Base-by-base conservation (phyloP, 306 rosid genomes). In the Rubus parviflorus region DNA sequence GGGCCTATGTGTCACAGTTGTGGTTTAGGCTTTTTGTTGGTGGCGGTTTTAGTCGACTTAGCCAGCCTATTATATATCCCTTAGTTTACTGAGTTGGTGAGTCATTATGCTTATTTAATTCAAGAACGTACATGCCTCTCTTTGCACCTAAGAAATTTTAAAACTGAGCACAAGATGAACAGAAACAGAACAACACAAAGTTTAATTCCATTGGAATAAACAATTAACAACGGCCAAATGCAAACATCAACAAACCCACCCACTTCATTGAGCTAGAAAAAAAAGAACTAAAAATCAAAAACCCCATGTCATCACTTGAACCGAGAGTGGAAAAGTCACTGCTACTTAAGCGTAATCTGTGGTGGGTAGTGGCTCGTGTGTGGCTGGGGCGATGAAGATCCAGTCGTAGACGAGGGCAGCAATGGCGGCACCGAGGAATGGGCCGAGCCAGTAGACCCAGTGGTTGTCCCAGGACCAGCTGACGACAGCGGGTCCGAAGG, bases 361-460 rank as follows among this genome's bases (percentile, higher is more conserved):
- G 38, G 86, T 30, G 4, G 96, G 93, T 6, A 90, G 81, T 41
- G 81, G 88, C 69, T 90, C 90, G 56, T 88, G 89, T 37, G 90
- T 83, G 85, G 25, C 46, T 45, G 80, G 91, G 84, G 46, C 61
- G 58, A 92, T 92, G 87, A 88, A 90, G 78, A 87, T 69, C 68
- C 30, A 51, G 78, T 92, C 89, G 41, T 87, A 87, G 15, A 90
- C 82, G 54, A 87, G 9, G 63, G 90, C 95, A 14, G 96, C 95
- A 56, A 92, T 84, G 47, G 77, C 92, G 0, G 92, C 81, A 9
- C 96, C 92, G 3, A 88, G 11, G 61, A 90, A 77, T 43, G 96
- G 95, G 35, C 97, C 97, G 1, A 69, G 70, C 97, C 95, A 92
- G 77, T 92, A 87, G 75, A 92, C 95, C 97, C 97, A 92, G 61